phyloP scores from a whole-genome alignment of 1,139 yeast species.

The Yamadazyma oceani region DNA sequence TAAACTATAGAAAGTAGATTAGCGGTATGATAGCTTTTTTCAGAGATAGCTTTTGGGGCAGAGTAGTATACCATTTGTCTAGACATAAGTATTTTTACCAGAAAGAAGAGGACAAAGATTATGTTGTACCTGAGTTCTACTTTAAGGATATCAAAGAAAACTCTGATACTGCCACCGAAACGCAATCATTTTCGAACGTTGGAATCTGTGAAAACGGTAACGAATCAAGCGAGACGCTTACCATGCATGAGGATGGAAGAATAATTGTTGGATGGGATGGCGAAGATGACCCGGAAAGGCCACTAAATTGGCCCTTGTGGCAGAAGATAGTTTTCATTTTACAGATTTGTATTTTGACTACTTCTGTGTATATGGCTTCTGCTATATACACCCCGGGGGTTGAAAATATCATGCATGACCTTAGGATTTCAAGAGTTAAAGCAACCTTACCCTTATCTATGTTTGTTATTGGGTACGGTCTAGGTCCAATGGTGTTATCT shows the following conservation, averaged over 20 bases:
- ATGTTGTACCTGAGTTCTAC: slow-evolving; percentile 34
- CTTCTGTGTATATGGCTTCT: slow-evolving; percentile 27
- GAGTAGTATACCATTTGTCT: slow-evolving; percentile 27
- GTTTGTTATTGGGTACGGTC: slow-evolving; percentile 53
- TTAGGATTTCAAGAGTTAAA: slow-evolving; percentile 39
- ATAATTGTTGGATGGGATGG: slow-evolving; percentile 8
- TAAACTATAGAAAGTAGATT: neutral
- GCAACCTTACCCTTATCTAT: slow-evolving; percentile 42
- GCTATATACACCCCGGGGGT: slow-evolving; percentile 33
- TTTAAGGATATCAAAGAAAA: slow-evolving; percentile 9
- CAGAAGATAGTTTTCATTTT: slow-evolving; percentile 21
- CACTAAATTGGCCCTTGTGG: slow-evolving; percentile 26
- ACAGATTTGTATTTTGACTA: slow-evolving; percentile 23
- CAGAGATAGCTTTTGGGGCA: slow-evolving; percentile 32
- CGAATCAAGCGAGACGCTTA: neutral
- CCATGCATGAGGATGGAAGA: neutral
- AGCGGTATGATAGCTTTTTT: slow-evolving; percentile 15
- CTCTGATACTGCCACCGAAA: too few species aligned
- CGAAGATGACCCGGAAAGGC: slow-evolving; percentile 32
- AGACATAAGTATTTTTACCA: slow-evolving; percentile 25
- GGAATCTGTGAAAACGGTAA: neutral
- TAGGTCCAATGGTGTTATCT: slow-evolving; percentile 54
- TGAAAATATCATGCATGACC: slow-evolving; percentile 38
- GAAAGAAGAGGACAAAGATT: slow-evolving; percentile 29
- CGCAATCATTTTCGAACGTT: too few species aligned